Base-by-base conservation (phyloP, 2,329 filamentous ascomycete species). In the Xylariaceae sp. region DNA sequence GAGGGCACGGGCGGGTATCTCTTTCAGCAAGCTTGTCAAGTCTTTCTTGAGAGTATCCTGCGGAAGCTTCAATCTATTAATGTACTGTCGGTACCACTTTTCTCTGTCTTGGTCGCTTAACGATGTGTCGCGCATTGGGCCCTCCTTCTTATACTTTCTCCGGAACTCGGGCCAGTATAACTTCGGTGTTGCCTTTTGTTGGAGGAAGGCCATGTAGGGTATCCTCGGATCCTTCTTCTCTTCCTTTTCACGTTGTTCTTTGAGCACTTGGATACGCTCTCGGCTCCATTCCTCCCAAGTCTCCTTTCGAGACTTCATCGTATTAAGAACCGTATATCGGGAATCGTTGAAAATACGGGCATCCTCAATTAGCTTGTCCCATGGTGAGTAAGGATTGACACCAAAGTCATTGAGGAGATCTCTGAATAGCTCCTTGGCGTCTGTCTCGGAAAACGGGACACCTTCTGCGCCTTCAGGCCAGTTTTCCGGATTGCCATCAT, bases 141-240 rank as follows among this genome's bases (percentile, higher is more conserved):
- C 71, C 59, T 95, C 91, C 60, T 87, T 92, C 61, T 87, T 87
- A 71, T 84, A 94, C 68, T 96, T 99, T 32, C 94, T 80, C 64
- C 89, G 90, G 72, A 99, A 99, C 68, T 99, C 94, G 0, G 89
- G 87, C 94, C 94, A 99, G 76, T 95, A 99, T 1, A 99, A 79
- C 72, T 96, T 97, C 0, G 89, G 87, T 0, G 86, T 94, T 0
- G 92, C 92, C 61, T 90, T 82, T 46, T 86, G 82, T 59, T 92
- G 84, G 29, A 99, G 76, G 59, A 99, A 87, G 0, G 81, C 80
- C 56, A 97, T 74, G 69, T 95, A 99, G 0, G 86, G 84, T 60
- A 96, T 87, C 44, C 81, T 79, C 1, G 94, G 92, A 65, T 97
- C 91, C 59, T 83, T 83, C 74, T 89, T 92, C 70, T 88, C 87